Evolutionary conservation across 2,329 filamentous ascomycete genomes (phyloP).

Genomic region (Fusarium sp.): DNA sequence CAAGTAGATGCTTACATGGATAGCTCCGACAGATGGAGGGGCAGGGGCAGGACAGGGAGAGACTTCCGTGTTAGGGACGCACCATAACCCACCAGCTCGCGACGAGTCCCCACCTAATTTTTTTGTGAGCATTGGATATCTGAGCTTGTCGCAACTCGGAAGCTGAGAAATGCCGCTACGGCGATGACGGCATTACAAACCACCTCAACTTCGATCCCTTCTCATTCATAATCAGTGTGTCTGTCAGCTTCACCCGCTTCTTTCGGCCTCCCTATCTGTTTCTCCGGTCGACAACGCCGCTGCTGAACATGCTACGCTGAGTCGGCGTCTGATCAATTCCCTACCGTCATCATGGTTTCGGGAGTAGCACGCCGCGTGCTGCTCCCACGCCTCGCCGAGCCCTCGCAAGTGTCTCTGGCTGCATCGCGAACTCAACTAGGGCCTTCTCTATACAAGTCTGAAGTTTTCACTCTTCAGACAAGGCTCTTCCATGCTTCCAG

Average conservation of each 20-base stretch:
- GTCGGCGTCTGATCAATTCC: conserved; percentile 40
- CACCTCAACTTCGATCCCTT: conserved; percentile 37
- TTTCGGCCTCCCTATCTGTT: conserved; percentile 2
- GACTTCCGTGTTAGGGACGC: not conserved
- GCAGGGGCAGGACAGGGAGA: not conserved
- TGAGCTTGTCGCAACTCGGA: conserved; percentile 42
- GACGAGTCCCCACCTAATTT: conserved; percentile 40
- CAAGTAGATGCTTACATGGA: not conserved
- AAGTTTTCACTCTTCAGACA: conserved; percentile 29
- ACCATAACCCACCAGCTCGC: conserved; percentile 24
- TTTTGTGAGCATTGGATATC: conserved; percentile 23
- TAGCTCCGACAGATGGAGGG: conserved; percentile 29
- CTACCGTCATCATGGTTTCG: conserved; percentile 58
- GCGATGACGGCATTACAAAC: conserved; percentile 50
- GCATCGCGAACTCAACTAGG: conserved; percentile 40
- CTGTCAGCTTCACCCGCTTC: conserved; percentile 18
- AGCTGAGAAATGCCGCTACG: conserved; percentile 50
- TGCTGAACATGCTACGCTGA: conserved; percentile 48
- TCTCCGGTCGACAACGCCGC: conserved; percentile 29
- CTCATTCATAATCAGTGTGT: conserved; percentile 25
- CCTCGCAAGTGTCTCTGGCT: conserved; percentile 42
- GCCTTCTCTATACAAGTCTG: conserved; percentile 30
- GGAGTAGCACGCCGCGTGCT: conserved; percentile 62
- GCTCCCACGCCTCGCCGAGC: conserved; percentile 58
- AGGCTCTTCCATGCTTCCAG: conserved; percentile 35